Percentiles rank a stretch among this genome's conserved stretches.
These are phyloP conservation scores for Blastobotrys petasosporus DNA, from an alignment of 1,139 yeast genomes.

Conservation along the genomic window DNA sequence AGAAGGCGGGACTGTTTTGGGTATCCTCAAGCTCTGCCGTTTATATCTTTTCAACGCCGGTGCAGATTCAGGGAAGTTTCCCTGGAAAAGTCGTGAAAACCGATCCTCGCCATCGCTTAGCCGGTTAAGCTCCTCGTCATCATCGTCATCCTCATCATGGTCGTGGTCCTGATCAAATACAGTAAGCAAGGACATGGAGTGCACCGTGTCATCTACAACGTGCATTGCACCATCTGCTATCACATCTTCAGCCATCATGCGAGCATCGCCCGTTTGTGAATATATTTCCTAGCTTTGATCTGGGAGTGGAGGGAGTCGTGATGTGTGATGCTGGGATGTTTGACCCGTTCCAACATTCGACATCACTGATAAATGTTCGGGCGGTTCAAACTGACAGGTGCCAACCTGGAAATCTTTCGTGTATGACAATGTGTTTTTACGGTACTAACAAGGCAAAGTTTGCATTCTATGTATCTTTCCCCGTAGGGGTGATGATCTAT, in stretches of 20 bases:
- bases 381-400: conserved; percentile 26
- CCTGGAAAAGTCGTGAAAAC: conserved; percentile 4
- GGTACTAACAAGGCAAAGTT: conserved; percentile 40
- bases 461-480: conserved; percentile 79
- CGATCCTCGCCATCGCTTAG: conserved; percentile 4
- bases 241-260: not conserved
- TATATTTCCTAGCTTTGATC: too few species aligned
- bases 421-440: conserved; percentile 35
- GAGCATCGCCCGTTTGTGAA: too few species aligned
- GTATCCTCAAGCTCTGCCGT: conserved; percentile 8
- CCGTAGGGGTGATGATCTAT: conserved; percentile 84
- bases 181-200: not conserved
- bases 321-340: too few species aligned
- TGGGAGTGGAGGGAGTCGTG: too few species aligned
- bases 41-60: conserved; percentile 3
- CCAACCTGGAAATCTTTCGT: conserved; percentile 56
- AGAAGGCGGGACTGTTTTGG: not conserved
- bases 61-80: conserved; percentile 8
- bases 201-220: conserved; percentile 1
- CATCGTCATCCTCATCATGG: not conserved
- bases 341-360: not conserved
- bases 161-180: conserved; percentile 1
- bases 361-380: conserved; percentile 13
- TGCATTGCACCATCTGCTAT: not conserved
- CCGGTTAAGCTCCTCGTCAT: conserved; percentile 1